Base-by-base conservation (phyloP, 2,329 filamentous ascomycete species). In the Apiospora marii region DNA sequence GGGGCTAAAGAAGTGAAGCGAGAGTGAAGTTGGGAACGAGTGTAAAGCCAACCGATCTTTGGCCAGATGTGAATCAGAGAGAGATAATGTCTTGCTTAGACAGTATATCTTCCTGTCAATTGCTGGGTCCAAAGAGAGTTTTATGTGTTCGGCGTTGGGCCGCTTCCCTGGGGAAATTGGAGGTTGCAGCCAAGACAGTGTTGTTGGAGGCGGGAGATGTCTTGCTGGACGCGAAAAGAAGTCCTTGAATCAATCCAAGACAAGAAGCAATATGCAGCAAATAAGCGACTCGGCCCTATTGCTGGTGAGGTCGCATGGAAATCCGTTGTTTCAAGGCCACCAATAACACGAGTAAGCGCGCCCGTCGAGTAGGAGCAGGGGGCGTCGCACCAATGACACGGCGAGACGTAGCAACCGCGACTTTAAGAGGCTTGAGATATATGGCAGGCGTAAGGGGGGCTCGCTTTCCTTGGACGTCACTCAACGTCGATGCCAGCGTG, bases 331-430 rank as follows among this genome's bases (percentile, higher is more conserved):
- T 27, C n/a, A 27, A 58, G 24, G 24, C 22, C 46, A 8, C 27
- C 6, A 30, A 61, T 34, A 61, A 34, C 53, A 61, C 53, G 53
- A 61, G 53, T 61, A 61, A 61, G 53, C 27, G 27, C 27, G 53
- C 34, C 5, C 4, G 22, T 64, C 30, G 58, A n/a, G 34, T 37
- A 19, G 19, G 53, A 10, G 22, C 53, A 37, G 19, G 53, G 51
- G 30, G 30, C 30, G 30, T 61, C 22, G 58, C 58, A 64, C 58
- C 34, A 64, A 64, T 41, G 34, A 64, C 34, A 64, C 19, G 58
- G 12, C 10, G 34, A n/a, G 34, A n/a, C 19, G 58, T 37, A 41
- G 58, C 30, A 37, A n/a, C 58, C 16, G 19, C 30, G 34, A 34
- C 13, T 10, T 64, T 41, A 41, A 61, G 34, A 64, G 58, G 58